A percentile compares a stretch with the other conserved stretches of the same genome.
phyloP scores from a whole-genome alignment of 148 eudicot species.

The Nyssa sinensis region DNA sequence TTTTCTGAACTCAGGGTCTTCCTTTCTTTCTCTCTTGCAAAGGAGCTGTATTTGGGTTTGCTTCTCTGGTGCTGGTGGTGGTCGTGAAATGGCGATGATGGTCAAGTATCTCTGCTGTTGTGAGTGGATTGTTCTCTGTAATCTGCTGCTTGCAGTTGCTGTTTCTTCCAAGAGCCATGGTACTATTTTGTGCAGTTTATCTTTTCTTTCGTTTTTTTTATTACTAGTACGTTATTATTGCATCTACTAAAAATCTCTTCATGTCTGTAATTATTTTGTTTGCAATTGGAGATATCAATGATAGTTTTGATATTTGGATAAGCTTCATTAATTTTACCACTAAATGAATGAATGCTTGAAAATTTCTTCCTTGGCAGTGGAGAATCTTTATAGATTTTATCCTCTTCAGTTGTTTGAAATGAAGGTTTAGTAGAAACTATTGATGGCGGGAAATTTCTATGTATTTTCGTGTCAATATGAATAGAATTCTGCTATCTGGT shows the following conservation, averaged over 20 bases:
- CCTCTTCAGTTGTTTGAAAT: background rate
- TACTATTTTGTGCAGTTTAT: constrained; percentile 10
- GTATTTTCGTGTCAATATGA: background rate
- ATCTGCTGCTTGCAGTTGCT: constrained; percentile 26
- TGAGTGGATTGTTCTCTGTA: constrained; percentile 24
- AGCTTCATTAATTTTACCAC: background rate
- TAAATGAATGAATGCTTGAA: background rate
- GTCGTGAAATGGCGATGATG: too few relatives aligned
- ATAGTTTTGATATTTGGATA: background rate
- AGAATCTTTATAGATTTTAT: background rate
- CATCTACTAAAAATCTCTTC: background rate
- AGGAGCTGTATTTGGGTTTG: constrained; percentile 5
- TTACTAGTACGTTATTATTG: background rate
- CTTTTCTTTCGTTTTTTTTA: too few relatives aligned
- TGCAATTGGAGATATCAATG: background rate
- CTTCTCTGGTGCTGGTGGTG: background rate
- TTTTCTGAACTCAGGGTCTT: constrained; percentile 8
- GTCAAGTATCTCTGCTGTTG: constrained; percentile 13
- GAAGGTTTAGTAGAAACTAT: background rate
- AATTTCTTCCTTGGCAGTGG: background rate
- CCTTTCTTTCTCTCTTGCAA: constrained; percentile 1
- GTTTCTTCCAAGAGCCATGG: constrained; percentile 45
- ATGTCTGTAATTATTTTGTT: background rate
- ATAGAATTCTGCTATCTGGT: background rate
- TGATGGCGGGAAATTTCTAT: background rate